Conservation (phyloP, 768 basidiomycete species). For the Lyophyllum atratum region DNA sequence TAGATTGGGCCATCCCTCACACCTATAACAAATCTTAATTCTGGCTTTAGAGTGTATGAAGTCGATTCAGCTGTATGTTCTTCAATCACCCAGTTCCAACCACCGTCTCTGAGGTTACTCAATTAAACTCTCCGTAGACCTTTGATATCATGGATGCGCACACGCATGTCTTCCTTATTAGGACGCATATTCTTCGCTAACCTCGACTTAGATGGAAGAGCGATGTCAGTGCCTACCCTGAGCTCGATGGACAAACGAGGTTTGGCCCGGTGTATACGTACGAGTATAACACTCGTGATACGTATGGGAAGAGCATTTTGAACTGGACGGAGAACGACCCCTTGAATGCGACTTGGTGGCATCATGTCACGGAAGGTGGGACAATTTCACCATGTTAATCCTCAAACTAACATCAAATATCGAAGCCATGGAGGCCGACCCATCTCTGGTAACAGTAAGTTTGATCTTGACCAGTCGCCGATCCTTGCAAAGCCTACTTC, state of each 20-base stretch:
- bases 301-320: conserved; percentile 59
- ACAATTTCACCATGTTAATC: neutral
- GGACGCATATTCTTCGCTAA: neutral
- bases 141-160: conserved; percentile 79
- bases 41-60: conserved; percentile 74
- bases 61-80: conserved; percentile 63
- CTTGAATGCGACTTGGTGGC: conserved; percentile 84
- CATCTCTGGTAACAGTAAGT: conserved; percentile 59
- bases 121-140: conserved; percentile 45
- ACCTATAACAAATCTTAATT: conserved; percentile 70
- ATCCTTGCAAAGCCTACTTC: neutral
- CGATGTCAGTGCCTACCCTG: conserved; percentile 60
- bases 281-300: conserved; percentile 72
- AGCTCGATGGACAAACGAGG: conserved; percentile 54
- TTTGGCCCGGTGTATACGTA: conserved; percentile 62
- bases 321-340: conserved; percentile 67
- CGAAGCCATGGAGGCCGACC: conserved; percentile 62
- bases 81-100: neutral
- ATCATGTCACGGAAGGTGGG: conserved; percentile 72
- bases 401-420: neutral
- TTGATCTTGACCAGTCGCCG: neutral
- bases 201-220: conserved; percentile 54
- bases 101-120: neutral
- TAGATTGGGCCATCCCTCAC: conserved; percentile 74
- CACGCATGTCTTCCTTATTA: conserved; percentile 49